Evolutionary conservation across 2,329 filamentous ascomycete genomes (phyloP).

Genomic region (Paecilomyces sp.): DNA sequence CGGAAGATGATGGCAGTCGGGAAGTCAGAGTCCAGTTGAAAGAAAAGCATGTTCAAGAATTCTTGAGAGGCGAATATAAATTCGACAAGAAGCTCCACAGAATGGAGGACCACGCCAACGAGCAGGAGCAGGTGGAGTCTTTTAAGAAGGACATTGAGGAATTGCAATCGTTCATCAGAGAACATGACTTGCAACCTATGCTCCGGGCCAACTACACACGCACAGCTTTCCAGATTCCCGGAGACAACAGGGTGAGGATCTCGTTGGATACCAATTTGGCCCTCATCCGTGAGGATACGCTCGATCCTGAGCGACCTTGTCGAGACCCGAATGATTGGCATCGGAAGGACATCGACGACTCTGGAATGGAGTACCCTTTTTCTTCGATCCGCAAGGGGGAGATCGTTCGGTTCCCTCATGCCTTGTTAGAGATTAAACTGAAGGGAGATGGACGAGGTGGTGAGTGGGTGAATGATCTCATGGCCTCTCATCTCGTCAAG

Average conservation of each 20-base stretch:
- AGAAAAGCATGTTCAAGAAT: conserved; percentile 84
- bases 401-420: conserved; percentile 82
- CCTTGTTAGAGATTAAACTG: conserved; percentile 87
- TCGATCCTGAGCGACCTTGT: conserved; percentile 79
- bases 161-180: conserved; percentile 72
- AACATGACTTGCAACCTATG: conserved; percentile 72
- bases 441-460: conserved; percentile 57
- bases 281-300: conserved; percentile 67
- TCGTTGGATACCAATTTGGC: conserved; percentile 89
- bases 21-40: conserved; percentile 81
- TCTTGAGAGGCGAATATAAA: conserved; percentile 78
- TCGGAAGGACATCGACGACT: conserved; percentile 77
- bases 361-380: conserved; percentile 80
- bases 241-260: conserved; percentile 82
- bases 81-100: conserved; percentile 88
- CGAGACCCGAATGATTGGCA: conserved; percentile 88
- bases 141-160: conserved; percentile 66
- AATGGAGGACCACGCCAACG: conserved; percentile 68
- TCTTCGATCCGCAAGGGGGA: conserved; percentile 81
- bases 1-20: conserved; percentile 66
- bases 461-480: conserved; percentile 85
- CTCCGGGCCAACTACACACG: conserved; percentile 88
- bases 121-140: conserved; percentile 57
- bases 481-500: conserved; percentile 86
- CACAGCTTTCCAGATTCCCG: conserved; percentile 92